A percentile compares a stretch with the other conserved stretches of the same genome.
Evolutionary conservation across 305 asterid genomes (phyloP).

Genomic region (Fraxinus nigra): DNA sequence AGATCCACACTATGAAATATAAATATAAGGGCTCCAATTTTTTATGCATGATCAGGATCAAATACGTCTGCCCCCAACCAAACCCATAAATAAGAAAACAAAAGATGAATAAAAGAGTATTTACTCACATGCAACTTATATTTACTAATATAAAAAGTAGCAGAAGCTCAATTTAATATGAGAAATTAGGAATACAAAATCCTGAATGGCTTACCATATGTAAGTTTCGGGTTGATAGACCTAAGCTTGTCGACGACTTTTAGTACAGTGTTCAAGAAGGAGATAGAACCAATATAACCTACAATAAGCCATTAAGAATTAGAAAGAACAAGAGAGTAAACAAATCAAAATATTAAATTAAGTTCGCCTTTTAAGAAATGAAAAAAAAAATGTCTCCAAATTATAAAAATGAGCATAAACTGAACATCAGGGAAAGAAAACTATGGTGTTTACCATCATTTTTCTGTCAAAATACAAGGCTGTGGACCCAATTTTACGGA

Average conservation of each 20-base stretch:
- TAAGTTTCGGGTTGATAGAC: conserved; percentile 80
- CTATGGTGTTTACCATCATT: not conserved
- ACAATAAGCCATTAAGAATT: conserved; percentile 26
- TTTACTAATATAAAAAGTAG: not conserved
- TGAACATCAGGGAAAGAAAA: not conserved
- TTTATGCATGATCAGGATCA: not conserved
- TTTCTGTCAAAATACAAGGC: conserved; percentile 7
- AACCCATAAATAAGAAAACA: not conserved
- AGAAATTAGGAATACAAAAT: conserved; percentile 1
- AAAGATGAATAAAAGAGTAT: conserved; percentile 1
- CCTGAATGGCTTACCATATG: conserved; percentile 49
- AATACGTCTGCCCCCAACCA: not conserved
- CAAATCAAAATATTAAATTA: not conserved
- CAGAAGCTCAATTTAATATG: conserved; percentile 14
- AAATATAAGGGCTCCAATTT: not conserved
- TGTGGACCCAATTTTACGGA: not conserved
- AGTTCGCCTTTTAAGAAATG: not conserved
- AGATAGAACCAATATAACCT: conserved; percentile 95
- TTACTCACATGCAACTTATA: not conserved
- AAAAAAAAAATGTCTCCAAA: conserved; percentile 9
- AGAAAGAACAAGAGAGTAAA: conserved; percentile 9
- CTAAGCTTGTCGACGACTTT: conserved; percentile 82
- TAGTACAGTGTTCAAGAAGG: conserved; percentile 72
- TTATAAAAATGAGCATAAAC: conserved; percentile 3
- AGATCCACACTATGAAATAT: not conserved